Conservation (phyloP, 1,284 basidiomycete genomes). For the Trametes pubescens region DNA sequence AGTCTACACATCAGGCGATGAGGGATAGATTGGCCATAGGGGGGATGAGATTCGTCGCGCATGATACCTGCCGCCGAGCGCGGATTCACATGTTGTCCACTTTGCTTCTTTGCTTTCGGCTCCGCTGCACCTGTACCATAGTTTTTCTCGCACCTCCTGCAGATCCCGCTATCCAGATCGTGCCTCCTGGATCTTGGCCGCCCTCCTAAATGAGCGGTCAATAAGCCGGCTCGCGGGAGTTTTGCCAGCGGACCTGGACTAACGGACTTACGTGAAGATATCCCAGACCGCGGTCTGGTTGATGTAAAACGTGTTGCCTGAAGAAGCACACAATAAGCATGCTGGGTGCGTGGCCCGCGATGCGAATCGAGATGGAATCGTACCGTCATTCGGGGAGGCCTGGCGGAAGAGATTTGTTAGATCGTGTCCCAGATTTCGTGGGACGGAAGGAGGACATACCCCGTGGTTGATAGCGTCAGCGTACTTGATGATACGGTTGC, state of each 20-base stretch:
- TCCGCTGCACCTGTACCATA: slow-evolving; percentile 23
- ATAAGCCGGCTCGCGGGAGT: slow-evolving; percentile 14
- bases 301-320: slow-evolving; percentile 54
- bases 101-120: slow-evolving; percentile 5
- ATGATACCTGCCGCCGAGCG: not conserved
- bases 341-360: slow-evolving; percentile 3
- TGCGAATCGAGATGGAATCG: slow-evolving; percentile 25
- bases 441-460: slow-evolving; percentile 35
- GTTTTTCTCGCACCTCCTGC: slow-evolving; percentile 17
- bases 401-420: slow-evolving; percentile 27
- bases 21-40: not conserved
- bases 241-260: slow-evolving; percentile 3
- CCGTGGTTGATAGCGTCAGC: slow-evolving; percentile 59
- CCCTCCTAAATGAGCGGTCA: slow-evolving; percentile 33
- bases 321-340: slow-evolving; percentile 22
- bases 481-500: slow-evolving; percentile 63
- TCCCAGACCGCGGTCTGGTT: slow-evolving; percentile 62
- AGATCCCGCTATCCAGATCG: slow-evolving; percentile 31
- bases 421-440: slow-evolving; percentile 17
- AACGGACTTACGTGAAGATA: slow-evolving; percentile 54
- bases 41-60: not conserved
- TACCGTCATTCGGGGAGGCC: slow-evolving; percentile 66
- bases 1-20: slow-evolving; percentile 1
- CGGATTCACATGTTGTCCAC: not conserved
- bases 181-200: slow-evolving; percentile 48